Evolutionary conservation across 2,329 filamentous ascomycete genomes (phyloP).

Genomic region (Alternaria ethzedia): DNA sequence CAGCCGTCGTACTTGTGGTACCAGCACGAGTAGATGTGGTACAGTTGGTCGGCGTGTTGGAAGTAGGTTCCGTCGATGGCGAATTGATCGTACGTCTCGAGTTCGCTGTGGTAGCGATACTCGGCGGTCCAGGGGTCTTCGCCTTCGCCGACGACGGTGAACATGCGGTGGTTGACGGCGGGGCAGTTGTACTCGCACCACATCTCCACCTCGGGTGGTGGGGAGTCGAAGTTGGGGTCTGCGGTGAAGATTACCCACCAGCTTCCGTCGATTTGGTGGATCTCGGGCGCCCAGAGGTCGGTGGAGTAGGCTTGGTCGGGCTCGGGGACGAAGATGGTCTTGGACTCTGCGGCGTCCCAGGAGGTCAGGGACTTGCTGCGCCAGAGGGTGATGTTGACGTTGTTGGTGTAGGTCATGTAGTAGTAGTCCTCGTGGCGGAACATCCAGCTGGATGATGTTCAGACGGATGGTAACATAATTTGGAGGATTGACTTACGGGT

Average conservation of each 20-base stretch:
- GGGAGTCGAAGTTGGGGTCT: conserved; percentile 55
- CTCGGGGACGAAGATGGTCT: conserved; percentile 52
- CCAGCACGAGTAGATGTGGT: conserved; percentile 52
- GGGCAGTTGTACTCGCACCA: conserved; percentile 58
- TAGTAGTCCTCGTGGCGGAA: conserved; percentile 52
- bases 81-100: conserved; percentile 61
- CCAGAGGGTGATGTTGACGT: conserved; percentile 52
- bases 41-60: conserved; percentile 46
- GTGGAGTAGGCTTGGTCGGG: conserved; percentile 54
- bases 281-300: conserved; percentile 59
- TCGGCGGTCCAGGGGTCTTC: conserved; percentile 54
- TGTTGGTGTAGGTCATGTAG: conserved; percentile 55
- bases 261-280: conserved; percentile 54
- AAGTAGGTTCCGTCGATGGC: conserved; percentile 63
- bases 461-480: background rate
- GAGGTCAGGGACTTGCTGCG: conserved; percentile 52
- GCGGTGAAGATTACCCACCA: conserved; percentile 63
- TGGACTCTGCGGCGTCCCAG: conserved; percentile 54
- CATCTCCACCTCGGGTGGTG: conserved; percentile 57
- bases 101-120: conserved; percentile 54
- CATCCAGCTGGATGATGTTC: conserved; percentile 45
- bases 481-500: conserved; percentile 44
- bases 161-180: conserved; percentile 60
- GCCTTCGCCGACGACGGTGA: conserved; percentile 53
- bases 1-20: conserved; percentile 55